Base-by-base conservation (phyloP, 768 basidiomycete genomes). In the Mycena capillaripes region DNA sequence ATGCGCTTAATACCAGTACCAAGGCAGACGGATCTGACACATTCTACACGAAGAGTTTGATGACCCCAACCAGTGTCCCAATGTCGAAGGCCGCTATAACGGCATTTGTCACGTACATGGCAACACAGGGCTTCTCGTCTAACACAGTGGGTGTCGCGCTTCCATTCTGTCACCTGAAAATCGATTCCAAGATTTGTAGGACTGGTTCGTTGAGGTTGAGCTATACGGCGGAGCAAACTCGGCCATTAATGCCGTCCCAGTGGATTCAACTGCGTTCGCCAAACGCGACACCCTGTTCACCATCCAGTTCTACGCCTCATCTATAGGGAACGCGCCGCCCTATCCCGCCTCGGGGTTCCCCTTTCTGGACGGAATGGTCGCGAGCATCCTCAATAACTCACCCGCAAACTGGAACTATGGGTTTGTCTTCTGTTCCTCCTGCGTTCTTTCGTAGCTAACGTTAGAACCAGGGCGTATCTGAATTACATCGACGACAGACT, bases 31-130 rank as follows among this genome's bases (percentile, higher is more conserved):
- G 66, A 1, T 79, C 77, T 14, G 85, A 86, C 74, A 86, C 84
- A 0, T 86, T 87, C 75, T 87, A 86, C 53, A 82, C 81, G 0
- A 86, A 86, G 75, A 83, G 81, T 1, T 55, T 86, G 19, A 84
- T 85, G 82, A 84, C 83, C 0, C 85, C 85, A 5, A 72, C 81
- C 27, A 72, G 69, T 5, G 71, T 79, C 9, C 83, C 82, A 0
- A 80, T 86, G 69, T 76, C 80, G 0, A 66, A 70, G 2, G 65
- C 78, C 16, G 82, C 86, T 6, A 73, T 82, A 25, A 74, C 72
- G n/a, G 81, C 82, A 2, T 86, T 86, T 62, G 82, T 84, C 75
- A 73, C 78, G 3, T 84, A 84, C 55, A 77, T 88, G 55, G 81
- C 83, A 0, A 84, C 79, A 25, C 76, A 86, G 65, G 86, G 85